Evolutionary conservation across 2,329 filamentous ascomycete species (phyloP), one percentile per base, ranked within the genome.

Genomic region (Erysiphe neolycopersici): DNA sequence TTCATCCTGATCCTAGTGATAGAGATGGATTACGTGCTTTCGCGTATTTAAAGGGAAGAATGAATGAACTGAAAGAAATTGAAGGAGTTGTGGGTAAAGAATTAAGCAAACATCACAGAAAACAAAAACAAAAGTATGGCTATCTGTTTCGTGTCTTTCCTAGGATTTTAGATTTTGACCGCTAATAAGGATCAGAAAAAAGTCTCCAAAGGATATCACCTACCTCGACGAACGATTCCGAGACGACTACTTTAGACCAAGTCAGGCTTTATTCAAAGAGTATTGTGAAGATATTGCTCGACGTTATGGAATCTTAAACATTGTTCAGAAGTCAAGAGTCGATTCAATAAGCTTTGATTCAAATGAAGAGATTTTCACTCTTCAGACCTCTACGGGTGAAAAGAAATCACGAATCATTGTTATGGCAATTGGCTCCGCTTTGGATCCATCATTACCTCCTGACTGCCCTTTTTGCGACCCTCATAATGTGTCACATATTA

Each of bases 91-190:
- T 84, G 0, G 80, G 81, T 0, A 82, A 78, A 52, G 79, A 84
- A 53, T 58, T 84, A 45, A 84, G 78, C 61, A 87, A 87, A 60
- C 78, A 87, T 57, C 68, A 71, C 46, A 77, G 76, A 62, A 83
- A 82, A 64, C 71, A 73, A 56, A 60, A 59, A 48, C 51, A 59
- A 46, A 59, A 51, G 50, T 55, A 43, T 61, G 61, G 54, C 64
- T 63, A 64, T 65, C 47, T 59, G 19, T 38, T 13, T 4, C 10
- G 58, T 51, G 38, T 22, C 35, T 17, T 22, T 14, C 17, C 17
- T 13, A 1, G 22, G 8, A 5, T 26, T 26, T 26, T 26, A 18
- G 12, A 2, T 36, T 19, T 40, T 16, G 49, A 54, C 18, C 16
- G 39, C 14, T 44, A 44, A 43, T 33, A 43, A 36, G 33, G 56